Base-by-base conservation (phyloP, 2,329 filamentous ascomycete genomes). In the Trichophyton rubrum region DNA sequence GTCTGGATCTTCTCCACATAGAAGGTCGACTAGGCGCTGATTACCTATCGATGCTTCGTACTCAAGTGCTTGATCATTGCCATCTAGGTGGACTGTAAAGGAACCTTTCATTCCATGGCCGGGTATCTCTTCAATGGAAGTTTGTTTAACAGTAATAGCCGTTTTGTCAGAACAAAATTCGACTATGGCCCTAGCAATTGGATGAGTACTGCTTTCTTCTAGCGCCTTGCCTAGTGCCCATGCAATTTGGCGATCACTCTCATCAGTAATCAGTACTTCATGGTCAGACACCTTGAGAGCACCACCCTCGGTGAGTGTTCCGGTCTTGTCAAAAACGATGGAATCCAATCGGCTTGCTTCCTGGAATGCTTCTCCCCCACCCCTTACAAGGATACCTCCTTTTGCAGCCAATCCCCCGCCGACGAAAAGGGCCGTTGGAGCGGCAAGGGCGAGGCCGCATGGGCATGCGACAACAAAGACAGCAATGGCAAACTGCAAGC, bases 391-490 rank as follows among this genome's bases (percentile, higher is more conserved):
- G 60, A 95, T 90, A 1, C 89, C 89, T 67, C 89, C 76, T 69
- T 87, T 85, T 5, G 89, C 89, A 1, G 89, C 89, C 17, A 93
- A 76, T 1, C 89, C 89, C 40, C 87, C 85, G 2, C 88, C 89
- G 8, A 93, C 89, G 65, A 92, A 92, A 38, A 95, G 73, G n/a
- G 89, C 89, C 0, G 89, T 95, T 0, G 89, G 89, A 0, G 89
- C 89, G n/a, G 89, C 89, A 6, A 95, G 82, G 1, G 86, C 89
- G 13, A 95, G 80, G 1, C 89, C 89, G 68, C 89, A 95, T 1
- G 89, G 89, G 68, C 89, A 95, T 1, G 89, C 89, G 30, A 95
- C 86, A 38, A 95, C 88, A 66, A 95, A 93, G 11, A 93, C 89
- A 5, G 89, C 83, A 66, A 95, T 92, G 15, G 89, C 87, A 67